Conservation (phyloP, 495 filamentous ascomycete genomes). For the Talaromyces liani region DNA sequence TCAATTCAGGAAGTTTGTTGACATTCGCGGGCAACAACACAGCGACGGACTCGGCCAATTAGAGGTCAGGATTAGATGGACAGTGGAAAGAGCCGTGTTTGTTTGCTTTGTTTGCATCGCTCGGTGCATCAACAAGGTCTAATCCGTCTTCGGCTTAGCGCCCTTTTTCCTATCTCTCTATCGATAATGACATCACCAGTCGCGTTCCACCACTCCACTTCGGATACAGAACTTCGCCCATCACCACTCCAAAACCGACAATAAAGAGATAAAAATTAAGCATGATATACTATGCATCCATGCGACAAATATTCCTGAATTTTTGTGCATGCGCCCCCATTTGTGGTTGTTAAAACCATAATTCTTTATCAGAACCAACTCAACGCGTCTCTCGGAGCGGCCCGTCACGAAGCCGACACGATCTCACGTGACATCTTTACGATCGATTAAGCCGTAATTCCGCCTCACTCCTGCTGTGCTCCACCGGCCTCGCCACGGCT, state of each 20-base stretch:
- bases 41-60: neutral
- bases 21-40: neutral
- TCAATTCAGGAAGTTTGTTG: slow-evolving; percentile 7
- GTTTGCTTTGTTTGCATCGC: slow-evolving; percentile 5
- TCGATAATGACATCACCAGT: slow-evolving; percentile 20
- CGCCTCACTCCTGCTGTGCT: neutral
- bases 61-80: neutral
- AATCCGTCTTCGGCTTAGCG: slow-evolving; percentile 2
- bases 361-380: neutral
- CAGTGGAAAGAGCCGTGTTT: neutral
- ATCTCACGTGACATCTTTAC: neutral
- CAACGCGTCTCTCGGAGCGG: slow-evolving; percentile 1
- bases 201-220: slow-evolving; percentile 19
- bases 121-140: slow-evolving; percentile 9
- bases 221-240: neutral
- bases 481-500: neutral
- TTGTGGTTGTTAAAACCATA: neutral
- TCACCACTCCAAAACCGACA: neutral
- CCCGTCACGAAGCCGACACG: slow-evolving; percentile 8
- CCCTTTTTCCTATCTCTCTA: slow-evolving; percentile 8
- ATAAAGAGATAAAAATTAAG: neutral
- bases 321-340: neutral
- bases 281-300: neutral
- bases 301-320: neutral
- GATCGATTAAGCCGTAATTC: neutral